A percentile compares a stretch with the other conserved stretches of the same genome.
Conservation (phyloP, 2,329 filamentous ascomycete species). For the Didymella arachidicola region DNA sequence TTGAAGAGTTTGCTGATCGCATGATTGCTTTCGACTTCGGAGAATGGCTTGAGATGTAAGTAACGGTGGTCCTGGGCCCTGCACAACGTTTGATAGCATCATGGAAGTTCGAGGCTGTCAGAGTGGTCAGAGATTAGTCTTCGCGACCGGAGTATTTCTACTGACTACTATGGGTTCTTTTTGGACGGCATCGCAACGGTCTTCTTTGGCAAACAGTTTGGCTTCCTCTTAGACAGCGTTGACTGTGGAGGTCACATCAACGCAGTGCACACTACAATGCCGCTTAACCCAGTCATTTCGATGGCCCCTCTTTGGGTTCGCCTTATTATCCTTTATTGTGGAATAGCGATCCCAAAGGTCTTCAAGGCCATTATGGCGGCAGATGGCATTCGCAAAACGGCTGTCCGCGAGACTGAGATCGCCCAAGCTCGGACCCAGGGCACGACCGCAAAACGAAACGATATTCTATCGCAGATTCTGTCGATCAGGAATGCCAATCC, state of each 20-base stretch:
- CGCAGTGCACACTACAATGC: constrained; percentile 49
- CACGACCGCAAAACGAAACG: constrained; percentile 29
- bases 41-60: constrained; percentile 44
- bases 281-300: constrained; percentile 18
- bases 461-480: constrained; percentile 43
- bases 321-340: constrained; percentile 16
- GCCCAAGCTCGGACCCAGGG: constrained; percentile 22
- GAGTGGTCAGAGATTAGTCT: neutral
- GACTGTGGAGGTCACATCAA: constrained; percentile 32
- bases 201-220: constrained; percentile 37
- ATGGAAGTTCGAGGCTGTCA: neutral
- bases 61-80: neutral
- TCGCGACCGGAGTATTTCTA: neutral
- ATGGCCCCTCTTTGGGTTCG: constrained; percentile 24
- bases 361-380: constrained; percentile 33
- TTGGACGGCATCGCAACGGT: constrained; percentile 23
- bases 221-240: constrained; percentile 31
- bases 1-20: constrained; percentile 27
- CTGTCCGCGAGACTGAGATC: constrained; percentile 25
- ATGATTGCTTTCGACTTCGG: constrained; percentile 26
- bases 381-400: constrained; percentile 25
- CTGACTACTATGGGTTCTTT: constrained; percentile 17
- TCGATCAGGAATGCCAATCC: constrained; percentile 40
- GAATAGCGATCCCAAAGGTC: constrained; percentile 30
- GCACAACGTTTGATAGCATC: neutral